Base-by-base conservation (phyloP, 768 basidiomycete genomes). In the Mycena capillaripes region DNA sequence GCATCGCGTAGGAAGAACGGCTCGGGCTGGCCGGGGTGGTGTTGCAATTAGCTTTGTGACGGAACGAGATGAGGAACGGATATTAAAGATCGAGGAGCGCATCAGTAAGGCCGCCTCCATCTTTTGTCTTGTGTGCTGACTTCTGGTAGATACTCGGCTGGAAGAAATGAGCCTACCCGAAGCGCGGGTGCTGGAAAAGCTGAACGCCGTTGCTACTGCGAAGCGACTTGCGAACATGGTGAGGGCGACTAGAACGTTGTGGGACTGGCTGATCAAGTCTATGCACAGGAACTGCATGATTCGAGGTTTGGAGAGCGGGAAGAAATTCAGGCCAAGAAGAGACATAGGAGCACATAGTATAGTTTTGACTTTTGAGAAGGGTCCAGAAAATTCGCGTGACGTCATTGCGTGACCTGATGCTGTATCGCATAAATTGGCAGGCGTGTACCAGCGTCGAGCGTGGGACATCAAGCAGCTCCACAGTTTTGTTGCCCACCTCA, bases 151-250 rank as follows among this genome's bases (percentile, higher is more conserved):
- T n/a, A 92, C 90, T 12, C 90, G 89, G 79, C 85, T 99, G 23
- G 84, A 86, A 44, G 94, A 94, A 78, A 88, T 97, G 86, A 84
- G 80, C 4, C 79, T 98, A 52, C 90, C 93, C 0, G 98, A 99
- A 80, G 89, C 85, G 12, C 88, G 88, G 71, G 96, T 98, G 4
- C 83, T 99, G 66, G 93, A 95, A 73, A 89, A 92, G 71, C 83
- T 99, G 66, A 98, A 97, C 81, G 82, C 84, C 6, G 97, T 99
- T n/a, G 95, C 94, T 11, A 95, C 93, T 0, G 97, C 97, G 2
- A 97, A 98, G 81, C 90, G 98, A 32, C 82, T 97, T 55, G 97
- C 98, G 1, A 95, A 92, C 66, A 97, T 98, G 96, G 97, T 96
- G 77, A 78, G 91, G 78, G n/a, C 9, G 5, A 34, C 32, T 34